Base-by-base conservation (phyloP, 2,329 filamentous ascomycete species). In the Trichoderma gracile region DNA sequence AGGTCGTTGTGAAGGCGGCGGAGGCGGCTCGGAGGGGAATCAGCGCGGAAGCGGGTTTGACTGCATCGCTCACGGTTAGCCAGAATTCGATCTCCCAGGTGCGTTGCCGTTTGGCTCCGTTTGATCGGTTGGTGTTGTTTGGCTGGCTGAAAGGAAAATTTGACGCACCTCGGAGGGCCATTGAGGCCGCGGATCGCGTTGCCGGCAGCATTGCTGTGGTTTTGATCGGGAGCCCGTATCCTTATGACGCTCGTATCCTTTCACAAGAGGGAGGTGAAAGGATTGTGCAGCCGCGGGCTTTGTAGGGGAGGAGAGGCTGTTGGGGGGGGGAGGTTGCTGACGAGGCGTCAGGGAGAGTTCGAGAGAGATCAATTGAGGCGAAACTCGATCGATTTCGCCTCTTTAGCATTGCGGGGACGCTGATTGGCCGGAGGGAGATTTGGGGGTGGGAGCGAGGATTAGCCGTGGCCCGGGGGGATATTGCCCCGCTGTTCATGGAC, bases 1-100 rank as follows among this genome's bases (percentile, higher is more conserved):
- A 87, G 68, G 84, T 86, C 58, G 89, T 89, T 71, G 92, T 84
- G 71, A 85, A 83, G 71, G 87, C 86, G 68, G 84, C 86, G 68
- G 84, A 82, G 72, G 84, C 82, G 72, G 84, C 82, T 76, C 88
- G 84, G 77, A 87, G 86, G 69, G 88, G 85, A 66, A 89, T 75
- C 72, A 91, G 78, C 65, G 86, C 80, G 63, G 82, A 81, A 61
- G 84, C 78, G 69, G 90, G 89, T 79, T 87, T 90, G 77, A 82
- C 90, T 92, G 73, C 71, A 47, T 23, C 5, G 6, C 43, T 30
- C 7, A 38, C 10, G 42, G 42, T 43, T 19, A 43, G 42, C 42
- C 42, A n/a, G n/a, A n/a, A n/a, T n/a, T n/a, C n/a, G n/a, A n/a
- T n/a, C n/a, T n/a, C n/a, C n/a, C n/a, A n/a, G n/a, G n/a, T n/a